These are phyloP conservation scores for Clathrus columnatus DNA, from an alignment of 768 basidiomycete genomes.

Conservation along the genomic window DNA sequence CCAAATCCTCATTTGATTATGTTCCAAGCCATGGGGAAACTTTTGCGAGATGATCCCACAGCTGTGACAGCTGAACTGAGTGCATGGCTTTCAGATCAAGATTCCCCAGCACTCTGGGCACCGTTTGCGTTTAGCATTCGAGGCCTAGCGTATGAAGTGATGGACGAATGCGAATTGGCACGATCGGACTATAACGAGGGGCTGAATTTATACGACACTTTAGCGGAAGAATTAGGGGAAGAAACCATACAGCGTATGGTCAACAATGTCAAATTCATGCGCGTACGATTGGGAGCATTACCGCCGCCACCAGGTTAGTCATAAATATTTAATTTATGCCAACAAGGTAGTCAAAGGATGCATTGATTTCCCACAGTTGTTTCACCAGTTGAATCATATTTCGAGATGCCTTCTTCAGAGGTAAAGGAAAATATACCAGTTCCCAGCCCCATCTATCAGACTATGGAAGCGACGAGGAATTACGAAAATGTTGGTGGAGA, in stretches of 20 bases:
- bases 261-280: constrained; percentile 12
- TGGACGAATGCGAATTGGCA: constrained; percentile 11
- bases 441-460: background rate
- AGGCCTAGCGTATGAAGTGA: constrained; percentile 12
- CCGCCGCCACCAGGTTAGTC: constrained; percentile 5
- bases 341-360: background rate
- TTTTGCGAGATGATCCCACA: constrained; percentile 10
- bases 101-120: constrained; percentile 10
- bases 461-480: background rate
- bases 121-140: constrained; percentile 13
- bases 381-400: background rate
- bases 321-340: background rate
- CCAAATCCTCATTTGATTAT: constrained; percentile 8
- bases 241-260: constrained; percentile 10
- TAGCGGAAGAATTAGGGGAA: constrained; percentile 10
- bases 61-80: constrained; percentile 11
- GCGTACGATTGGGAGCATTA: constrained; percentile 8
- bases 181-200: constrained; percentile 11
- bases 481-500: background rate
- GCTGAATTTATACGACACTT: constrained; percentile 6
- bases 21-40: constrained; percentile 9
- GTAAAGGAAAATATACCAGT: background rate
- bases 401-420: background rate
- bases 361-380: background rate
- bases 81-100: constrained; percentile 9